These are phyloP conservation scores for Tetrahymena elliotti DNA, from an alignment of 73 alveolate genomes.

Conservation along the genomic window DNA sequence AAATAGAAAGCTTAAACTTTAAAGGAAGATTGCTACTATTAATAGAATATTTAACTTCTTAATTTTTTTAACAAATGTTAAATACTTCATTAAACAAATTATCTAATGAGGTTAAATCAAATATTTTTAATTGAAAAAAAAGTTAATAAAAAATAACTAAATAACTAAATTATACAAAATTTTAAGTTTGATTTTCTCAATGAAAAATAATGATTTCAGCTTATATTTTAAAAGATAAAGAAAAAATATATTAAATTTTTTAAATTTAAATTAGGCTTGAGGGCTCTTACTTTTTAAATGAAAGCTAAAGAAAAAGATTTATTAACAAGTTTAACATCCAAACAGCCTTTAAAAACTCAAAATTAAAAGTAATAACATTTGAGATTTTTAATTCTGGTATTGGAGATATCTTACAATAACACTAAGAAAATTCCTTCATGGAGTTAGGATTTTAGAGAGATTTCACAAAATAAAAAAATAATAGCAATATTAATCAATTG, in stretches of 20 bases:
- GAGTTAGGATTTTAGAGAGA: not conserved
- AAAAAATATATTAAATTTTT: not conserved
- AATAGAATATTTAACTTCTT: too few relatives aligned
- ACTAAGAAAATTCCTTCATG: not conserved
- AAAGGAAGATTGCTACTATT: too few relatives aligned
- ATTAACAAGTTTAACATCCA: not conserved
- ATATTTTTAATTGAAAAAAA: too few relatives aligned
- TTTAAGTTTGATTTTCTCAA: too few relatives aligned
- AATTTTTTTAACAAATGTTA: too few relatives aligned
- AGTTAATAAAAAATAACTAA: too few relatives aligned
- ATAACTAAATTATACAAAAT: too few relatives aligned
- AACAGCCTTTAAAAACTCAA: not conserved
- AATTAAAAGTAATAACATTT: not conserved
- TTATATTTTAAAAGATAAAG: too few relatives aligned
- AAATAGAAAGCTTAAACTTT: too few relatives aligned
- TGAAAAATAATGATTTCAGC: too few relatives aligned
- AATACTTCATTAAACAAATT: too few relatives aligned
- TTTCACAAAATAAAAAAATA: not conserved
- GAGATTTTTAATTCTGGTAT: not conserved
- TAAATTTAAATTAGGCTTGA: not conserved
- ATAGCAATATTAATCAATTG: not conserved
- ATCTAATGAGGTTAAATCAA: too few relatives aligned
- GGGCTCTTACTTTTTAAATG: not conserved
- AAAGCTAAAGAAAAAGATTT: not conserved
- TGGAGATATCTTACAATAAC: not conserved